These are phyloP conservation scores for Plasmodium falciparum DNA, from an alignment of 169 alveolate species.

Conservation along the genomic window DNA sequence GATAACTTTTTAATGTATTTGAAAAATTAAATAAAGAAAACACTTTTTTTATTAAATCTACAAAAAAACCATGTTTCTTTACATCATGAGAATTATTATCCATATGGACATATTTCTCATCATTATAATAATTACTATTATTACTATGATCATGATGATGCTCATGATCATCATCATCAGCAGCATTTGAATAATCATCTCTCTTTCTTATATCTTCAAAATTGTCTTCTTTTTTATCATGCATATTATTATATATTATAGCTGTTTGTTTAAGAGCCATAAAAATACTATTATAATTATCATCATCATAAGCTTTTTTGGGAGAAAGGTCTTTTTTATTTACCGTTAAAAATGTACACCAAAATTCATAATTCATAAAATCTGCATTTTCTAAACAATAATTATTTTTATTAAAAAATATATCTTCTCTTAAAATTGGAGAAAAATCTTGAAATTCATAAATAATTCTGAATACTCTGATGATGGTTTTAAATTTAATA, in stretches of 20 bases:
- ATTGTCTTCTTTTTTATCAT: neutral
- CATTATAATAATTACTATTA: neutral
- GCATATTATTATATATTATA: neutral
- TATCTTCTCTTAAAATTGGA: conserved; percentile 15
- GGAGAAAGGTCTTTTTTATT: neutral
- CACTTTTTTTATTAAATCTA: conserved; percentile 3
- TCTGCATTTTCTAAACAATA: conserved; percentile 34
- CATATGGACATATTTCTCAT: neutral
- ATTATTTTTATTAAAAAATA: conserved; percentile 51
- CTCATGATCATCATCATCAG: neutral
- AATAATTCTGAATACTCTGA: conserved; percentile 53
- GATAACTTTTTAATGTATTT: conserved; percentile 24
- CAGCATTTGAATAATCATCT: neutral
- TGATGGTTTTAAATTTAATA: conserved; percentile 48
- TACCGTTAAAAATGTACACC: conserved; percentile 38
- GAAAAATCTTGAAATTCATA: conserved; percentile 71
- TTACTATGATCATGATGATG: neutral
- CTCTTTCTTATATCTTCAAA: neutral
- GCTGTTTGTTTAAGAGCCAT: neutral
- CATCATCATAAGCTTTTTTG: neutral
- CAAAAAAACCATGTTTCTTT: neutral
- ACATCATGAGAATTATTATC: neutral
- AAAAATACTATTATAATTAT: conserved; percentile 13
- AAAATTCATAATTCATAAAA: conserved; percentile 66
- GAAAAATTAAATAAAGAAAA: conserved; percentile 35